These are phyloP conservation scores for Pythium volutum DNA, from an alignment of 352 stramenopile species.

Conservation along the genomic window DNA sequence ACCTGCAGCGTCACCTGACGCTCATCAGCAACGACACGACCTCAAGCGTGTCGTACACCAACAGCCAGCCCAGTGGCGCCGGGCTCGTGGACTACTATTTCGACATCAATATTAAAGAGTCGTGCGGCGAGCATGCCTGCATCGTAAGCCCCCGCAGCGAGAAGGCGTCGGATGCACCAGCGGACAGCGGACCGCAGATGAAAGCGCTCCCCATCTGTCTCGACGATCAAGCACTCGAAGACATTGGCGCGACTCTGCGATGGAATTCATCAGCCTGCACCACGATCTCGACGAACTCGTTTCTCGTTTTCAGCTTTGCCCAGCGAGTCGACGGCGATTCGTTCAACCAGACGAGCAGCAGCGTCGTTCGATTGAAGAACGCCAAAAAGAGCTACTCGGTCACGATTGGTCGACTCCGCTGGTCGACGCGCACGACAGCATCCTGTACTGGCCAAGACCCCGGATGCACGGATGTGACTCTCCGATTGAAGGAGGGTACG, in stretches of 20 bases:
- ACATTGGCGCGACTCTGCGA: slow-evolving; percentile 9
- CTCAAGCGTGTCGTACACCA: slow-evolving; percentile 22
- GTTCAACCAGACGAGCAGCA: slow-evolving; percentile 13
- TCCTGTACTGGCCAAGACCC: neutral
- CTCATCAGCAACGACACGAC: slow-evolving; percentile 25
- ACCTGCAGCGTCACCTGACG: slow-evolving; percentile 27
- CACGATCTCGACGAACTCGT: slow-evolving; percentile 12
- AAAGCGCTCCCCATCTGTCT: slow-evolving; percentile 19
- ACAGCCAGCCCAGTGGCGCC: neutral
- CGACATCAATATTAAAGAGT: slow-evolving; percentile 31
- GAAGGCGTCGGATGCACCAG: slow-evolving; percentile 5
- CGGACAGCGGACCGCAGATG: slow-evolving; percentile 19
- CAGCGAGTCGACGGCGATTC: slow-evolving; percentile 22
- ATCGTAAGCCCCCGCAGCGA: slow-evolving; percentile 25
- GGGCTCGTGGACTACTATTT: slow-evolving; percentile 13
- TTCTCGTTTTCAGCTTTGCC: slow-evolving; percentile 24
- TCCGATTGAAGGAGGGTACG: slow-evolving; percentile 16
- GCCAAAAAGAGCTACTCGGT: slow-evolving; percentile 23
- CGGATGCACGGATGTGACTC: neutral
- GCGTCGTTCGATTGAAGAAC: slow-evolving; percentile 28
- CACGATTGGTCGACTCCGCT: slow-evolving; percentile 18
- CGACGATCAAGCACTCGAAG: slow-evolving; percentile 6
- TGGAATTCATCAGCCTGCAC: slow-evolving; percentile 2
- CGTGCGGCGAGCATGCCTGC: slow-evolving; percentile 23
- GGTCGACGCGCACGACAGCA: neutral